Conservation (phyloP, 202 grass and related monocot species). For the Carex arenaria region DNA sequence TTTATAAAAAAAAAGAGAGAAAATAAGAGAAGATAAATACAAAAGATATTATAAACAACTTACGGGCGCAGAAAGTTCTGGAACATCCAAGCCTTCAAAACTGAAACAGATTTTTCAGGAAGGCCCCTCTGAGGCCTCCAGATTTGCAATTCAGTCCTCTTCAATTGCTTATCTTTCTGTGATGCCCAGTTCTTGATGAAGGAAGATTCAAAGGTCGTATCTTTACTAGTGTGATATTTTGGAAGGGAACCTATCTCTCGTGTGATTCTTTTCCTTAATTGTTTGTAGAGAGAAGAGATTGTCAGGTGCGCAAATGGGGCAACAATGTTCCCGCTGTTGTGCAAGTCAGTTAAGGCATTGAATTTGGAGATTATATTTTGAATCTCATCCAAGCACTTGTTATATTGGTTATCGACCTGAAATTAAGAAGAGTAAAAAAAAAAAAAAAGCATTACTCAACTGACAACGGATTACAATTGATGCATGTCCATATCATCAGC, state of each 20-base stretch:
- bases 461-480: background rate
- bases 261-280: slow-evolving; percentile 43
- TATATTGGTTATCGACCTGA: slow-evolving; percentile 75
- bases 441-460: background rate
- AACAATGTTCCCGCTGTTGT: slow-evolving; percentile 17
- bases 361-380: slow-evolving; percentile 55
- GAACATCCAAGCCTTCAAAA: slow-evolving; percentile 87
- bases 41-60: slow-evolving; percentile 24
- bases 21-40: background rate
- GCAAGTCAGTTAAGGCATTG: slow-evolving; percentile 27
- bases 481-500: background rate
- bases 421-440: background rate
- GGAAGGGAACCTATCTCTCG: slow-evolving; percentile 38
- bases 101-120: slow-evolving; percentile 72
- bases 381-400: slow-evolving; percentile 66
- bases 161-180: slow-evolving; percentile 36
- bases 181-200: slow-evolving; percentile 65
- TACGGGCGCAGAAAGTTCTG: slow-evolving; percentile 91
- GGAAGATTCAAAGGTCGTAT: slow-evolving; percentile 44
- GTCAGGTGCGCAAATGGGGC: slow-evolving; percentile 54
- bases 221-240: slow-evolving; percentile 28
- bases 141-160: slow-evolving; percentile 54
- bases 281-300: slow-evolving; percentile 50
- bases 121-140: slow-evolving; percentile 87
- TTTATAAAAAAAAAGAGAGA: background rate